Evolutionary conservation across 208 protist species (phyloP), one percentile per base, ranked within the genome.

Genomic region (Strigomonas culicis): DNA sequence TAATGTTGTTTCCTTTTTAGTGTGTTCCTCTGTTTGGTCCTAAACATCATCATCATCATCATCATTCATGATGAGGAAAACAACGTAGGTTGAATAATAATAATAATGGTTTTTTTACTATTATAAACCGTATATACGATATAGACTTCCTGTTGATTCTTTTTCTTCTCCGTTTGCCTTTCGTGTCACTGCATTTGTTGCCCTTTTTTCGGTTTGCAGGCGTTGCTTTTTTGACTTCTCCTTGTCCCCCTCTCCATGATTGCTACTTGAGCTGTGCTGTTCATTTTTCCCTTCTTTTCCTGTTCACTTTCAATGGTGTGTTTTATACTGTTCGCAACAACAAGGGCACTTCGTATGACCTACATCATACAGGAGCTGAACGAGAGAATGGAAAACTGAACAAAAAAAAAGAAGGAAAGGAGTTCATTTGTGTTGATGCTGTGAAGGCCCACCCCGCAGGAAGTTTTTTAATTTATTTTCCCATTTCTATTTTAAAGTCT

Each of bases 141-240:
- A 58, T 57, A 60, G 47, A 68, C 25, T 52, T 47, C 2, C n/a
- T 51, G 49, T 52, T 22, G 17, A 19, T 4, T 36, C 52, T 39
- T 58, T 66, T 41, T 66, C 30, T 43, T 56, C 27, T 15, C 19
- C 22, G 30, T 70, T 31, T 43, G 30, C 4, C 25, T 59, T 57
- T 30, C 58, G 21, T 43, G 49, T 39, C 22, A 58, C 56, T 11
- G 24, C 24, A 58, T 1, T 22, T 58, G 59, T 25, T 58, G 39
- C 58, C 39, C 70, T 34, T 59, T 50, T 4, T 70, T 61, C 10
- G 59, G 39, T 70, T 70, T 63, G 0, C 39, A 30, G 10, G n/a
- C 31, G 34, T 39, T 46, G 39, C 58, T 7, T 62, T 43, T n/a
- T 30, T 53, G n/a, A 31, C 22, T 62, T 51, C 11, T 32, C 30